Base-by-base conservation (phyloP, 495 filamentous ascomycete genomes). In the Penicillium alfredii region DNA sequence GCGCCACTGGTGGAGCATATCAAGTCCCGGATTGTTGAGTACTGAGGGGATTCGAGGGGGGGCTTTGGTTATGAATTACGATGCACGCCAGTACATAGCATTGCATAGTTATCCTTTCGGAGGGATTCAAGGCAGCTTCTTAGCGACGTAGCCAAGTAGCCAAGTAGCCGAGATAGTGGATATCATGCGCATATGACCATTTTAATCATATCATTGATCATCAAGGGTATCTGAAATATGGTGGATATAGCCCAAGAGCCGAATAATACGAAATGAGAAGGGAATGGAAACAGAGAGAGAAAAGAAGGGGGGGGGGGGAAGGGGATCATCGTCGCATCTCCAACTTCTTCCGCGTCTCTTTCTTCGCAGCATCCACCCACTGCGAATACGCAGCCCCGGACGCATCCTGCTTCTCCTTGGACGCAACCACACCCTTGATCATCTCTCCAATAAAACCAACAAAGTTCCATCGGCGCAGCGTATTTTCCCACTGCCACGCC, bases 401-500 rank as follows among this genome's bases (percentile, higher is more conserved):
- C 12, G 28, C 13, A 35, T 48, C 58, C 45, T 74, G 64, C 44
- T 66, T 63, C 34, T 93, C 48, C 66, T 94, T 95, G 44, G 54
- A 44, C 44, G 61, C 67, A 25, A 85, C 82, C 18, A 96, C 88
- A 14, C 78, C 86, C 70, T 90, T 92, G 48, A 94, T 61, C 33
- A 94, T 69, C 72, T 97, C 92, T 27, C 85, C 86, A 35, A 88
- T 81, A 56, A 99, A 95, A 0, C 88, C 93, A 11, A 99, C 82
- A 64, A 99, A 97, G 56, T 99, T 99, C 61, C 92, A 90, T 51
- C 85, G 63, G 40, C 92, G 63, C 56, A 99, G 67, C 17, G 88
- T 86, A 64, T 99, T 97, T 76, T 99, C 92, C 79, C 89, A 97
- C 51, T 76, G 74, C 93, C 92, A 99, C 19, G 76, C 84, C 34